A percentile compares a stretch with the other conserved stretches of the same genome.
phyloP scores from a whole-genome alignment of 176 grass and related monocot species.

The Cenchrus fungigraminus region DNA sequence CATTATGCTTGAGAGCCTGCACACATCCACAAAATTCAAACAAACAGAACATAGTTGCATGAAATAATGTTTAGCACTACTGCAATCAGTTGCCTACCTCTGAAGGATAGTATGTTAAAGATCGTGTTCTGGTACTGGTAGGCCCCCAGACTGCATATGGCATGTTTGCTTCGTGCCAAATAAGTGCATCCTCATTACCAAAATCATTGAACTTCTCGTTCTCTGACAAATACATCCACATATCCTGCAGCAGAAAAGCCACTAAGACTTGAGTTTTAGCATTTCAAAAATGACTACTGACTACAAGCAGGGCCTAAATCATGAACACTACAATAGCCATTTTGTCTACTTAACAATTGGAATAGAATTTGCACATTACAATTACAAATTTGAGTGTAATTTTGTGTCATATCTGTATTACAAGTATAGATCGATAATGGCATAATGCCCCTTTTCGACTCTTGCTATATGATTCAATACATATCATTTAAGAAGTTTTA shows the following conservation, averaged over 20 bases:
- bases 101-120: conserved; percentile 84
- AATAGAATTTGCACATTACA: not conserved
- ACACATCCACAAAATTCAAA: not conserved
- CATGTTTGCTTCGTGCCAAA: conserved; percentile 98
- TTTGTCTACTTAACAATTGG: not conserved
- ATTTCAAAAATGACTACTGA: conserved; percentile 2
- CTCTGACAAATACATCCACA: conserved; percentile 98
- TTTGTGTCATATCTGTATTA: not conserved
- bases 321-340: not conserved
- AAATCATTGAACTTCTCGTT: conserved; percentile 92
- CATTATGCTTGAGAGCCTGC: conserved; percentile 92
- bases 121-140: conserved; percentile 65
- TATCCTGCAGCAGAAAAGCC: conserved; percentile 70
- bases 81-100: conserved; percentile 60
- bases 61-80: conserved; percentile 8
- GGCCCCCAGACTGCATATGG: conserved; percentile 94
- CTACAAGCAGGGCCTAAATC: not conserved
- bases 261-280: conserved; percentile 18
- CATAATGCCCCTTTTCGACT: not conserved
- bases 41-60: not conserved
- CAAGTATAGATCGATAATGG: not conserved
- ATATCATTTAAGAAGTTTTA: not conserved
- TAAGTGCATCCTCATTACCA: conserved; percentile 76
- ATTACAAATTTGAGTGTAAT: not conserved
- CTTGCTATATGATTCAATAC: not conserved